Evolutionary conservation across 306 rosid genomes (phyloP).

Genomic region (Fragaria ananassa): DNA sequence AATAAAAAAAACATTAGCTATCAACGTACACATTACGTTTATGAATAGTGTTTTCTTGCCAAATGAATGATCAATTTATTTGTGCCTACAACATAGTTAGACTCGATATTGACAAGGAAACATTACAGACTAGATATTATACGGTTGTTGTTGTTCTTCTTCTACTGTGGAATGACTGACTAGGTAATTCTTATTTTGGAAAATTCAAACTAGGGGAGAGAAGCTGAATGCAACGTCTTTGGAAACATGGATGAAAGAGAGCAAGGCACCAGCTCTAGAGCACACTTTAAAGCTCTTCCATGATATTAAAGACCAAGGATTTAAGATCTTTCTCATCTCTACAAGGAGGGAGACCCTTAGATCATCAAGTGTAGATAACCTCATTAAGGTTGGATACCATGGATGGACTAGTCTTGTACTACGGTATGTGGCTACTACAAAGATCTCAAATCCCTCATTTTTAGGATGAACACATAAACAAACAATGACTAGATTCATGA

Average conservation of each 20-base stretch:
- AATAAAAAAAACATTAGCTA: background rate
- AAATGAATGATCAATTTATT: too few species aligned
- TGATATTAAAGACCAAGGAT: constrained; percentile 48
- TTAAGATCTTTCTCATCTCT: constrained; percentile 48
- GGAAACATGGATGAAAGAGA: constrained; percentile 55
- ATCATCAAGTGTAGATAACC: constrained; percentile 54
- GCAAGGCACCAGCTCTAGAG: constrained; percentile 55
- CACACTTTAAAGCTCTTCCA: constrained; percentile 52
- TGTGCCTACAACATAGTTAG: background rate
- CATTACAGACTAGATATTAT: background rate
- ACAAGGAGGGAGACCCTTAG: constrained; percentile 54
- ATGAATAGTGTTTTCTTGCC: background rate
- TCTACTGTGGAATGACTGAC: background rate
- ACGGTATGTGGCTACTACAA: constrained; percentile 30
- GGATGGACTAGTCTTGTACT: constrained; percentile 53
- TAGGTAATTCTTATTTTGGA: background rate
- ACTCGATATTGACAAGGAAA: background rate
- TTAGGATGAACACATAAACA: background rate
- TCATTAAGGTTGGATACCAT: constrained; percentile 59
- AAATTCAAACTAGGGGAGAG: constrained; percentile 37
- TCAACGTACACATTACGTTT: background rate
- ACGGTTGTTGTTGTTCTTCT: background rate
- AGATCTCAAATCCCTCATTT: constrained; percentile 4
- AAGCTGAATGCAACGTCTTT: constrained; percentile 42
- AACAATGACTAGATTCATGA: background rate